Percentiles rank a stretch among this genome's conserved stretches.
phyloP scores from a whole-genome alignment of 306 rosid species.

The Vigna angularis region DNA sequence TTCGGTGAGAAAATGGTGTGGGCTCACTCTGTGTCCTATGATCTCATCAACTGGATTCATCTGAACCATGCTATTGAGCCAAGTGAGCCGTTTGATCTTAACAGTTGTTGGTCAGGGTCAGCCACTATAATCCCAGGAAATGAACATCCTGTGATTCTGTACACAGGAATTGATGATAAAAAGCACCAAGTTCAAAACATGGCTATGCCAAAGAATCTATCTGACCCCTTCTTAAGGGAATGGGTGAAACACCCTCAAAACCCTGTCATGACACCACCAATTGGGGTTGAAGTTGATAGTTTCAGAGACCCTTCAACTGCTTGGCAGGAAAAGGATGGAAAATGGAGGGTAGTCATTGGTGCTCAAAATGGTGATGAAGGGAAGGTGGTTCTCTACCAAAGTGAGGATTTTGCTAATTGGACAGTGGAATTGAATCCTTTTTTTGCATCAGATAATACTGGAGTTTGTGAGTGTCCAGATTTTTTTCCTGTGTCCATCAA shows the following conservation, averaged over 20 bases:
- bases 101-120: slow-evolving; percentile 1
- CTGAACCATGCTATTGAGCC: not conserved
- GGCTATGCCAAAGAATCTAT: slow-evolving; percentile 5
- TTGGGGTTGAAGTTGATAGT: not conserved
- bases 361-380: slow-evolving; percentile 28
- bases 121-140: not conserved
- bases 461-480: slow-evolving; percentile 16
- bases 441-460: not conserved
- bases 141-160: not conserved
- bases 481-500: slow-evolving; percentile 1
- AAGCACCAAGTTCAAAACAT: slow-evolving; percentile 8
- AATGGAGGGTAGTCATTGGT: slow-evolving; percentile 12
- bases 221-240: slow-evolving; percentile 23
- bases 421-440: not conserved
- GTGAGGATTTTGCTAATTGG: slow-evolving; percentile 24
- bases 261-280: slow-evolving; percentile 7
- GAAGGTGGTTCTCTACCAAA: not conserved
- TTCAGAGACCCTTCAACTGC: slow-evolving; percentile 23
- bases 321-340: not conserved
- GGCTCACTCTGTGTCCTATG: slow-evolving; percentile 23
- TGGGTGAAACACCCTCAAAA: slow-evolving; percentile 22
- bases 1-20: slow-evolving; percentile 8
- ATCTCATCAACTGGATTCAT: slow-evolving; percentile 24
- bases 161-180: not conserved
- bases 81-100: not conserved